Conservation (phyloP, 106 monocot genomes). For the Alisma plantagoaquatica region DNA sequence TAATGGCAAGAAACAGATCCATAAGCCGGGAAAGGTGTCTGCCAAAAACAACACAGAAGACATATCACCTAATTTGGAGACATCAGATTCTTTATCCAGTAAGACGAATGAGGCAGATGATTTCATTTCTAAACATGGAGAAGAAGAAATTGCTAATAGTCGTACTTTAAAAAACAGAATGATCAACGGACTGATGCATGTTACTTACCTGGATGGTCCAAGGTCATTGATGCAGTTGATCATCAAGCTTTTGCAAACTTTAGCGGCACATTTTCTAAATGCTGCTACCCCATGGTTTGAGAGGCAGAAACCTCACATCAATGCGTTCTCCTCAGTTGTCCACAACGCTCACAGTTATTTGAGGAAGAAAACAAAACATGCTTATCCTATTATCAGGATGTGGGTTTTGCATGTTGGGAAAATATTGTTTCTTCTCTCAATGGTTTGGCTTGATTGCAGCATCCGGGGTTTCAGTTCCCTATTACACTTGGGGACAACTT, state of each 20-base stretch:
- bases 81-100: constrained; percentile 7
- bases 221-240: no score
- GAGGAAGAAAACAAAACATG: constrained; percentile 20
- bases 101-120: constrained; percentile 9
- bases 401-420: constrained; percentile 49
- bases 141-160: neutral
- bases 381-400: constrained; percentile 36
- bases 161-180: neutral
- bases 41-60: constrained; percentile 17
- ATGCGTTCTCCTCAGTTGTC: constrained; percentile 9
- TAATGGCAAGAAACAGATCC: constrained; percentile 23
- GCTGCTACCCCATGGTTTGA: no score
- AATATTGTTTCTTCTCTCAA: constrained; percentile 35
- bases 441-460: constrained; percentile 66
- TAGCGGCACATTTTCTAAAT: no score
- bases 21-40: constrained; percentile 10
- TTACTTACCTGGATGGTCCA: constrained; percentile 17
- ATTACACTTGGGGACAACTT: constrained; percentile 60
- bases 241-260: no score
- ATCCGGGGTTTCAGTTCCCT: constrained; percentile 72
- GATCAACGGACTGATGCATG: constrained; percentile 1
- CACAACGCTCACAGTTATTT: constrained; percentile 18
- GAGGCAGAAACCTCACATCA: constrained; percentile 38
- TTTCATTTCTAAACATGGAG: constrained; percentile 14
- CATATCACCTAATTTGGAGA: constrained; percentile 3